Evolutionary conservation across 495 filamentous ascomycete species (phyloP), one percentile per base, ranked within the genome.

Genomic region (Talaromyces nanjingensis): DNA sequence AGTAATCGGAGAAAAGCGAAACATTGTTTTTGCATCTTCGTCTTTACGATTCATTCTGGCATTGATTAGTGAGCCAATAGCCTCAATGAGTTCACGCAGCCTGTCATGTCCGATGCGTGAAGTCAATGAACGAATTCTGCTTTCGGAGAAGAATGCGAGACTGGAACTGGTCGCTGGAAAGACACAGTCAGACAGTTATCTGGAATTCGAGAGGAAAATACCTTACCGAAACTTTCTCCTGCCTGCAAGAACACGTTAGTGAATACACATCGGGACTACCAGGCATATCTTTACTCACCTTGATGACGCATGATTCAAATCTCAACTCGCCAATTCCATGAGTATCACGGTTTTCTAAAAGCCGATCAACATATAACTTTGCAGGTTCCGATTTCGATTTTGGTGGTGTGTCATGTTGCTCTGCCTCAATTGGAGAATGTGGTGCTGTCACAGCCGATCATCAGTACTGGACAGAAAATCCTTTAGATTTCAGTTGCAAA

Each of bases 81-180:
- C 63, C 12, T 73, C 65, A 8, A 76, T 45, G 8, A 73, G 54
- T 8, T 71, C 69, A 9, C 89, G 65, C 16, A 77, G 68, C 53
- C 65, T 65, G 37, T 63, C 66, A 60, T 75, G 67, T 12, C 73
- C 71, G 6, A 77, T 49, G 24, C 68, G 72, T 16, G 69, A 65
- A 7, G 74, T 72, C 27, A 77, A 56, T 16, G 73, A 74, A 14
- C 60, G 61, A 25, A 75, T 65, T 53, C 70, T 65, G 27, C 67
- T 67, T 45, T 77, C 72, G 1, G 74, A 77, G 63, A 76, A 76
- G 59, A 77, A 76, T 11, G 72, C 70, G 9, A 76, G 63, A 31
- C 70, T 73, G 16, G 71, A 68, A 52, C 70, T 73, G 12, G 64
- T 62, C 53, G 70, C 73, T 75, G 60, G 1, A 34, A 25, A 20